phyloP scores from a whole-genome alignment of 2,329 filamentous ascomycete genomes.

The Colletotrichum viniferum region DNA sequence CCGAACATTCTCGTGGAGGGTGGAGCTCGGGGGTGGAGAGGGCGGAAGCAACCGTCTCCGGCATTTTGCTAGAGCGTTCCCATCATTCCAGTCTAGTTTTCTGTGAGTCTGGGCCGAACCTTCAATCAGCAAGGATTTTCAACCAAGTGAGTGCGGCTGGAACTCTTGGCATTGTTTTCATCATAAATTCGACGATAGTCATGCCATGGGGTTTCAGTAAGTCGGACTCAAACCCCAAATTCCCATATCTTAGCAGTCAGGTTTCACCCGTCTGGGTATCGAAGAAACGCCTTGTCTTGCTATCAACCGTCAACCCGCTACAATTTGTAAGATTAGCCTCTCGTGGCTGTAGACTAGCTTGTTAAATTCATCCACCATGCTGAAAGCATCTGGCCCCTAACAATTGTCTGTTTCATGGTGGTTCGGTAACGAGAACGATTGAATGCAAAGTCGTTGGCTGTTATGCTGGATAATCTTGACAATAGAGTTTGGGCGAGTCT shows the following conservation, averaged over 20 bases:
- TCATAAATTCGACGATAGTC: background rate
- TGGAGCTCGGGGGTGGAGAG: background rate
- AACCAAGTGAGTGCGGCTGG: background rate
- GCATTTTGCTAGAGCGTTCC: background rate
- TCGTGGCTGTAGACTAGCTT: background rate
- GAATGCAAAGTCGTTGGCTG: background rate
- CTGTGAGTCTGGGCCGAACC: background rate
- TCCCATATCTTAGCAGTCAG: background rate
- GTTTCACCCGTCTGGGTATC: background rate
- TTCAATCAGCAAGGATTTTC: background rate
- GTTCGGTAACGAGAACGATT: background rate
- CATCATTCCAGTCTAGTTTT: background rate
- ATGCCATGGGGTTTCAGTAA: background rate
- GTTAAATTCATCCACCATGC: background rate
- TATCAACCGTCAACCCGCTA: background rate
- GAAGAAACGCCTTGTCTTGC: background rate
- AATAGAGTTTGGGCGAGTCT: background rate
- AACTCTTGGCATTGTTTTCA: background rate
- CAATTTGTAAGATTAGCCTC: accelerated
- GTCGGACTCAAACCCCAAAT: background rate
- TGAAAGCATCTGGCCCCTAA: background rate
- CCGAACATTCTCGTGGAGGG: background rate
- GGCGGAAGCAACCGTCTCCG: background rate
- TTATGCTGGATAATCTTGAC: background rate
- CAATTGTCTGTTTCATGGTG: background rate